phyloP scores from a whole-genome alignment of 1,284 basidiomycete species.

The Peniophora sp. region DNA sequence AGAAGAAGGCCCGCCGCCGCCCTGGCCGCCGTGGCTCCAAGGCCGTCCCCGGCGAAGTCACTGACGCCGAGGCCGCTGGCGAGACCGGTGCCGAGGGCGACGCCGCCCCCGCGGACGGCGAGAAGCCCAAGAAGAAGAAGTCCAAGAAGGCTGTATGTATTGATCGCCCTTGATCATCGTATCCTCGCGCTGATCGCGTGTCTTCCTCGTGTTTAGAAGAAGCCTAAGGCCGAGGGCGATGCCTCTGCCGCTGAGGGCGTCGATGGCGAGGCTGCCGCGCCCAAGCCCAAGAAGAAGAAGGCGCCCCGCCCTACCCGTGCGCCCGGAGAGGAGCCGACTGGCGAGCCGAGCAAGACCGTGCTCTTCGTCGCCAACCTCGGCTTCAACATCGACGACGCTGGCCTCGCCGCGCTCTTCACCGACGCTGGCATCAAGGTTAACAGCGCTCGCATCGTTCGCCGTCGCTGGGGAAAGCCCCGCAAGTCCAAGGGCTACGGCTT shows the following conservation, averaged over 20 bases:
- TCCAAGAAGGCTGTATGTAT: slow-evolving; percentile 66
- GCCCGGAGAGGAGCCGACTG: slow-evolving; percentile 67
- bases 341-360: slow-evolving; percentile 78
- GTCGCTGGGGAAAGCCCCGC: slow-evolving; percentile 72
- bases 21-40: slow-evolving; percentile 75
- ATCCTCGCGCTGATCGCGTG: slow-evolving; percentile 5
- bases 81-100: slow-evolving; percentile 47
- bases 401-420: slow-evolving; percentile 71
- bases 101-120: slow-evolving; percentile 37
- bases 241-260: slow-evolving; percentile 18
- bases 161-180: slow-evolving; percentile 9
- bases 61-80: slow-evolving; percentile 78
- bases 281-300: slow-evolving; percentile 56
- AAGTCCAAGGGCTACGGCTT: slow-evolving; percentile 93
- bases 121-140: slow-evolving; percentile 69
- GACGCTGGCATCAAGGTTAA: slow-evolving; percentile 74
- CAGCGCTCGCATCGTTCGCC: slow-evolving; percentile 81
- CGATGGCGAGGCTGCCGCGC: slow-evolving; percentile 31
- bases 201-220: slow-evolving; percentile 20
- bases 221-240: slow-evolving; percentile 31
- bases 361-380: slow-evolving; percentile 94
- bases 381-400: slow-evolving; percentile 81
- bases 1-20: slow-evolving; percentile 68
- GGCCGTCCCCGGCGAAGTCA: slow-evolving; percentile 78
- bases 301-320: slow-evolving; percentile 51